Evolutionary conservation across 73 alveolate genomes (phyloP), one percentile per base, ranked within the genome.

Genomic region (Tetrahymena elliotti): DNA sequence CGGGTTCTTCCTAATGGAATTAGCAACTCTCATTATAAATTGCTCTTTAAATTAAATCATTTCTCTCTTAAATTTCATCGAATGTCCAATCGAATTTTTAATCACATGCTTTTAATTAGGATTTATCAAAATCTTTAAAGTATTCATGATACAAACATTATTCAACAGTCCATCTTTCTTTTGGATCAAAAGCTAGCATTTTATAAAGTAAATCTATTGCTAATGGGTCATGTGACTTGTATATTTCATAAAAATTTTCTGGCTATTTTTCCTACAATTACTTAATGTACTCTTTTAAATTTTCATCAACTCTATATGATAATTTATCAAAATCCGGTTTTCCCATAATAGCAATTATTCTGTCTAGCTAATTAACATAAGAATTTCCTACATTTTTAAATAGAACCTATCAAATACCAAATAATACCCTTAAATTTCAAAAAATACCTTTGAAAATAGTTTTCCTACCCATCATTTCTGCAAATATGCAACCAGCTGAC

Each of bases 261-360:
- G 97, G 98, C 92, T 97, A 97, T 93, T 99, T 94, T 92, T 97
- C 97, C 31, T 98, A 98, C 18, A 98, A 93, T 94, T 97, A 93
- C 47, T 96, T 88, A 33, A 98, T 97, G 82, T 94, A 98, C 88
- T 98, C 98, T 95, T 97, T 98, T 13, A 98, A 97, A 36, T 96
- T 95, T 92, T 98, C 98, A 83, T 98, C 98, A 9, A 99, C 99
- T 93, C 97, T 97, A 94, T 97, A 98, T 3, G 98, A 96, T 93
- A 97, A 35, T 39, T 98, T 99, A 83, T 98, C 99, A 27, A 95
- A 83, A 39, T 97, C 98, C 11, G 99, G 99, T 34, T 98, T 98
- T 16, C 99, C 99, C 37, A 98, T 94, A 68, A 98, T 98, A n/a
- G 99, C 98, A 82, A 98, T 96, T 0, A 97, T 98, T 95, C 98